Base-by-base conservation (phyloP, 2,329 filamentous ascomycete species). In the Colletotrichum noveboracense region DNA sequence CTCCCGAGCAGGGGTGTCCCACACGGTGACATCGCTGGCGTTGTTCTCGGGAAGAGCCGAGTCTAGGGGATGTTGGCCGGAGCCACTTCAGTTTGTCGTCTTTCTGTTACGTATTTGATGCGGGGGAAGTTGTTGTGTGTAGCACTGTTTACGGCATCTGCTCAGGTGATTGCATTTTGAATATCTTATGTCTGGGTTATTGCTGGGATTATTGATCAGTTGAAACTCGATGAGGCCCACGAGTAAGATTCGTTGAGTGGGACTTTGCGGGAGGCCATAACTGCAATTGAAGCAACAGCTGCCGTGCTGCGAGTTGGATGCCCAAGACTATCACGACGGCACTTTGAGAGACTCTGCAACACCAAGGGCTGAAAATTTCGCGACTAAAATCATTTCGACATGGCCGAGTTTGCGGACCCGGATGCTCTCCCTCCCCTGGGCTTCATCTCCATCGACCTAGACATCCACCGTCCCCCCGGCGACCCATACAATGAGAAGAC, bases 371-470 rank as follows among this genome's bases (percentile, higher is more conserved):
- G 16, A 43, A 18, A 8, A 14, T 32, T 7, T 5, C 26, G 32
- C 43, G 10, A 36, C 26, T 8, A 12, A 24, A 56, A 7, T 61
- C 7, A 55, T 5, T 52, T 52, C 43, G 43, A 32, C 26, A 52
- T 66, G 64, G 26, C 26, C 10, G 26, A 21, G 14, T 36, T 34
- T 21, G 18, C 28, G 8, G 21, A 56, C 13, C 18, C 24, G 32
- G 7, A 14, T 9, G 26, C 43, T 28, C 43, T 60, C 7, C 82
- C 81, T 30, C 81, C 82, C 6, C 66, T 83, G 55, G 83, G 83
- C 10, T 85, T 86, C 78, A 81, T 86, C 26, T 80, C 83, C 4
- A 78, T 84, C 5, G 83, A 86, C 24, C 76, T 82, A 64, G 77
- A 79, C 71, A 79, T 86, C 64, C 78, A 80, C 48, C 78, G 83